Conservation (phyloP, 768 basidiomycete genomes). For the Russula griseocarnosa region DNA sequence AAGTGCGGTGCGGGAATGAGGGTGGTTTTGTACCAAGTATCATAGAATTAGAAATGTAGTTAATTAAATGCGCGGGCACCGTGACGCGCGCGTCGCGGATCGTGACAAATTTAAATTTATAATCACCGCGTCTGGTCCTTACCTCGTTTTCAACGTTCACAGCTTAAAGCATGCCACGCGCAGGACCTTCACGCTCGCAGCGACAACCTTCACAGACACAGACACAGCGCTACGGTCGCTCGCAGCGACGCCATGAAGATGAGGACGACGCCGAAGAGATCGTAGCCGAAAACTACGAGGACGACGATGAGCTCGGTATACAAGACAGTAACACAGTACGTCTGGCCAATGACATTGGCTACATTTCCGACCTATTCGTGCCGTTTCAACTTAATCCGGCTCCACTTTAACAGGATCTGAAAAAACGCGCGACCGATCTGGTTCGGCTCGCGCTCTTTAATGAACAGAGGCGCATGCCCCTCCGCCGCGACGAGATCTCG, state of each 20-base stretch:
- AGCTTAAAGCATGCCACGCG: constrained; percentile 33
- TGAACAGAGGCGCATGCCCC: constrained; percentile 61
- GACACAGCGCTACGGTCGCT: constrained; percentile 29
- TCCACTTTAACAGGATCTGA: constrained; percentile 47
- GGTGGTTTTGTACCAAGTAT: no score
- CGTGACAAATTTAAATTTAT: background rate
- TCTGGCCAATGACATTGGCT: background rate
- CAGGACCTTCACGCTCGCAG: constrained; percentile 40
- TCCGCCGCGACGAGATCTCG: constrained; percentile 79
- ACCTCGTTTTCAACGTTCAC: background rate
- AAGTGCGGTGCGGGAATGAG: no score
- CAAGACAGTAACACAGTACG: constrained; percentile 20
- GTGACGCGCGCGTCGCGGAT: constrained; percentile 11
- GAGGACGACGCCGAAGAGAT: constrained; percentile 39
- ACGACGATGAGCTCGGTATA: constrained; percentile 36
- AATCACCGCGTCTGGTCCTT: background rate
- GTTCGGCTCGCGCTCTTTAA: constrained; percentile 78
- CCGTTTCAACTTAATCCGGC: background rate
- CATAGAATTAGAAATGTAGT: no score
- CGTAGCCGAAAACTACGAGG: constrained; percentile 33
- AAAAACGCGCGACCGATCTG: constrained; percentile 64
- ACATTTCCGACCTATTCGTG: background rate
- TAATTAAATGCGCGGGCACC: no score
- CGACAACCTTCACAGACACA: constrained; percentile 34
- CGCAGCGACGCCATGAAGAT: constrained; percentile 31